Percentiles rank a stretch among this genome's conserved stretches.
Evolutionary conservation across 1,284 basidiomycete species (phyloP).

Genomic region (Ceratobasidium sp.): DNA sequence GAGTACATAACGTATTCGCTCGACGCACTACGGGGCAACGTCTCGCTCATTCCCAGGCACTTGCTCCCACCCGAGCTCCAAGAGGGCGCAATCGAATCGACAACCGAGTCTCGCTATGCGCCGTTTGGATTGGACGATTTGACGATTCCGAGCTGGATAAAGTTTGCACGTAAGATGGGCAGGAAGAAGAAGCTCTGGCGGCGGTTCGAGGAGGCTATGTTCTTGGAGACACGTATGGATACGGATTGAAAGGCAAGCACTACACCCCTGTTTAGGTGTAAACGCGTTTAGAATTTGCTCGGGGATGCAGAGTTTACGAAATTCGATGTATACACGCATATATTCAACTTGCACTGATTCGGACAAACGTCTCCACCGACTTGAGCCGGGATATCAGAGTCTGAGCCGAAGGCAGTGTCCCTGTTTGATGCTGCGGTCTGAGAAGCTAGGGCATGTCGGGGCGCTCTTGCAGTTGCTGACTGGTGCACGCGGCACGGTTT

Average conservation of each 20-base stretch:
- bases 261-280: slow-evolving; percentile 9
- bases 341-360: neutral
- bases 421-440: slow-evolving; percentile 28
- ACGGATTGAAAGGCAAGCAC: neutral
- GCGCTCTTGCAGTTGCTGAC: neutral
- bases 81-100: slow-evolving; percentile 48
- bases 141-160: slow-evolving; percentile 80
- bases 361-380: slow-evolving; percentile 7
- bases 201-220: slow-evolving; percentile 74
- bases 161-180: slow-evolving; percentile 69
- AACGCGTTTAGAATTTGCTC: slow-evolving; percentile 4
- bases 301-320: neutral
- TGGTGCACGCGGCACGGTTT: neutral
- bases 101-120: slow-evolving; percentile 55
- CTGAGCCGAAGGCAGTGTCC: slow-evolving; percentile 15
- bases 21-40: slow-evolving; percentile 52
- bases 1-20: slow-evolving; percentile 77
- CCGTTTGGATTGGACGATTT: slow-evolving; percentile 75
- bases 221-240: slow-evolving; percentile 54
- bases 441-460: neutral
- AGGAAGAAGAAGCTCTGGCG: slow-evolving; percentile 68
- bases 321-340: neutral
- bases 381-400: neutral
- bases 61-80: slow-evolving; percentile 65
- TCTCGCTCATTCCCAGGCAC: slow-evolving; percentile 66